phyloP scores from a whole-genome alignment of 345 rosid species.

The Bruguiera sexangula region DNA sequence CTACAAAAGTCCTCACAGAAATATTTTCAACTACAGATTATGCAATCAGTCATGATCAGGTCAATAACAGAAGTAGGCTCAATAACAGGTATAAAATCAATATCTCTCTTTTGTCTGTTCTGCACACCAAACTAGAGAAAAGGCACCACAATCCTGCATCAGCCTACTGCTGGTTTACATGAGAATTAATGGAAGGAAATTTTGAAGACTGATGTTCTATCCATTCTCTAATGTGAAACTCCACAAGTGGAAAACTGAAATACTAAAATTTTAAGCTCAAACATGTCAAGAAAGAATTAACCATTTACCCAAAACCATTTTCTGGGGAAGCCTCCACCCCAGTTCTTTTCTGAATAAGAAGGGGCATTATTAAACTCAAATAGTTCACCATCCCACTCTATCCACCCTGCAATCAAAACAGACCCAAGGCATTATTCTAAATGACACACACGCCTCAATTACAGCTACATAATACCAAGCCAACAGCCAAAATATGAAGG shows the following conservation, averaged over 20 bases:
- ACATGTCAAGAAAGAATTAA: slow-evolving; percentile 13
- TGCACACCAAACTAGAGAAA: background rate
- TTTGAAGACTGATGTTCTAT: background rate
- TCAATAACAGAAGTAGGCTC: slow-evolving; percentile 6
- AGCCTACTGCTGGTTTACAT: no score
- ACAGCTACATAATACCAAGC: background rate
- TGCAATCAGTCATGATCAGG: background rate
- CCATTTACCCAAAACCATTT: slow-evolving; percentile 95
- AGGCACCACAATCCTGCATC: no score
- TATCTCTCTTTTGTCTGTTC: background rate
- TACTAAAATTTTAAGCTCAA: background rate
- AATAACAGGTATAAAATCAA: background rate
- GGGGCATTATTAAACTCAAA: slow-evolving; percentile 88
- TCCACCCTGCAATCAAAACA: slow-evolving; percentile 68
- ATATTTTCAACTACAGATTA: background rate
- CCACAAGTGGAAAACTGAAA: background rate
- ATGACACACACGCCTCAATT: background rate
- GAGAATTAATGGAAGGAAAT: background rate
- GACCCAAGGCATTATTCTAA: slow-evolving; percentile 11
- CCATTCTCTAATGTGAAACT: background rate
- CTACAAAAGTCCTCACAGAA: background rate
- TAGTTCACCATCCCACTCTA: slow-evolving; percentile 93
- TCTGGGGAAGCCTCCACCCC: slow-evolving; percentile 98
- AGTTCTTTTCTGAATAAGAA: slow-evolving; percentile 94
- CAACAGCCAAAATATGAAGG: background rate